Conservation (phyloP, 805 yeast genomes). For the Tetrapisispora namnaoensis region DNA sequence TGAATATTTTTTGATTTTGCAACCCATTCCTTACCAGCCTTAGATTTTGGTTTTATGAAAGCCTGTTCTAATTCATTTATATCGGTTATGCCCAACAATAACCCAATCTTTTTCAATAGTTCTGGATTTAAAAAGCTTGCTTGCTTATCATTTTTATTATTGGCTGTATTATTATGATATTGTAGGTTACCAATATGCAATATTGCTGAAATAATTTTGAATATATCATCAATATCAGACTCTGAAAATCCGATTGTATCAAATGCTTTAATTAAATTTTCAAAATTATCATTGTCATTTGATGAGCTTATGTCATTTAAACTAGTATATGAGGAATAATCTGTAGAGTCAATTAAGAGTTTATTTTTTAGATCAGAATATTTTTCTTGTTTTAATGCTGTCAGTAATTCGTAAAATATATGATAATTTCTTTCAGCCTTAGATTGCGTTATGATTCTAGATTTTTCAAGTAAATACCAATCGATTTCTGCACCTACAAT, state of each 20-base stretch:
- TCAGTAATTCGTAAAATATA: conserved; percentile 76
- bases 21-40: conserved; percentile 83
- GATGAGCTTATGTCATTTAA: conserved; percentile 37
- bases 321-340: conserved; percentile 30
- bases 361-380: conserved; percentile 13
- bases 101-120: conserved; percentile 36
- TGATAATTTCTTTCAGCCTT: conserved; percentile 82
- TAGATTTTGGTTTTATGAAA: conserved; percentile 70
- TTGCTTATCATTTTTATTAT: conserved; percentile 47
- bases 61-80: conserved; percentile 45
- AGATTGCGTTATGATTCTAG: conserved; percentile 77
- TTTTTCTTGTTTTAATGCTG: conserved; percentile 45
- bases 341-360: conserved; percentile 1
- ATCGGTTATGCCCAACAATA: conserved; percentile 52
- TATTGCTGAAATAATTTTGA: conserved; percentile 61
- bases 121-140: conserved; percentile 46
- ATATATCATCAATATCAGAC: conserved; percentile 46
- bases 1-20: conserved; percentile 66
- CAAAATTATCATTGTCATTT: conserved; percentile 56
- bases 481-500: conserved; percentile 88
- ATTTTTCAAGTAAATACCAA: conserved; percentile 88
- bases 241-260: conserved; percentile 59
- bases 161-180: conserved; percentile 39
- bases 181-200: conserved; percentile 80
- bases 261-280: conserved; percentile 54